Conservation (phyloP, 108 stramenopile genomes). For the Discostella pseudostelligera region DNA sequence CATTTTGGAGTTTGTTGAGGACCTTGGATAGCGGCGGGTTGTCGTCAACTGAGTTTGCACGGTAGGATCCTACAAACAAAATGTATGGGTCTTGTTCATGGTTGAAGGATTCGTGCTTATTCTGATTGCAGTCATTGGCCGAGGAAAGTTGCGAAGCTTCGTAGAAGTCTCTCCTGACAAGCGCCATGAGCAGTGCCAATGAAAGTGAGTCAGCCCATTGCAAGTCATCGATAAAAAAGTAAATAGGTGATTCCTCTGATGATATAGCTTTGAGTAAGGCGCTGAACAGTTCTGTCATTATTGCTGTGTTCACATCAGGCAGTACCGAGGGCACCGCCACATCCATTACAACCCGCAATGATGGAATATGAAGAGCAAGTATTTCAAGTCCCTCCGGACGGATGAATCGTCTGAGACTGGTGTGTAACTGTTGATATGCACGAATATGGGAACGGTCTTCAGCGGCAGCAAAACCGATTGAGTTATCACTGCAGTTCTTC, state of each 20-base stretch:
- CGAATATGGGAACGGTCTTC: background rate
- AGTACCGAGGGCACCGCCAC: background rate
- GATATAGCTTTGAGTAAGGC: constrained; percentile 4
- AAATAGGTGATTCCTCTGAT: background rate
- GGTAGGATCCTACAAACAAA: constrained; percentile 44
- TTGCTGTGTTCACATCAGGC: constrained; percentile 2
- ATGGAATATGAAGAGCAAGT: constrained; percentile 13
- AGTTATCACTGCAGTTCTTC: background rate
- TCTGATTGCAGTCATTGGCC: background rate
- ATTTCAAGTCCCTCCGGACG: constrained; percentile 1
- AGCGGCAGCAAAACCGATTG: background rate
- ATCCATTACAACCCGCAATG: background rate
- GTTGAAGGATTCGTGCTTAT: background rate
- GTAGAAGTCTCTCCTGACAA: constrained; percentile 16
- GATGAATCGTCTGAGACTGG: background rate
- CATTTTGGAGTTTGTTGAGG: background rate
- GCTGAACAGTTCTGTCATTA: constrained; percentile 12
- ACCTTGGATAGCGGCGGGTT: constrained; percentile 11
- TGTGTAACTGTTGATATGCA: constrained; percentile 4
- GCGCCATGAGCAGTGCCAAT: constrained; percentile 37
- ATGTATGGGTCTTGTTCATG: background rate
- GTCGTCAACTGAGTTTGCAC: constrained; percentile 43
- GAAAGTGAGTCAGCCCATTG: constrained; percentile 57
- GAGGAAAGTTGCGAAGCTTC: background rate
- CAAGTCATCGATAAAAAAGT: constrained; percentile 57